Evolutionary conservation across 345 rosid species (phyloP), one percentile per base, ranked within the genome.

Genomic region (Populus tremula): DNA sequence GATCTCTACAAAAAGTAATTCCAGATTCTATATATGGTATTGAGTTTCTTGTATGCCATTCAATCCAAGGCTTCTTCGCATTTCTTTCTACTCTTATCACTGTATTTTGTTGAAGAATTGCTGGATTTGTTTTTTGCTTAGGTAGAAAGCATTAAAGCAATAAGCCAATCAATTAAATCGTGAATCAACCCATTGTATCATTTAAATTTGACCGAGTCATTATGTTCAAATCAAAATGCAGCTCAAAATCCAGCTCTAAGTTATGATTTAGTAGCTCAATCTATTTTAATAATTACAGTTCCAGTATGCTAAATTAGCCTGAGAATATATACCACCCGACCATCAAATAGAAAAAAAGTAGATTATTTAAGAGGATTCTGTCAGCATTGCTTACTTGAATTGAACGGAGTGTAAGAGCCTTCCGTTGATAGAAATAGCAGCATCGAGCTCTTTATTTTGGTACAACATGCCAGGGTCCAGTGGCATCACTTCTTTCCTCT

Each of bases 341-440:
- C 49, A 13, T 45, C 17, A 13, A 45, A 45, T 45, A 45, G 49
- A 45, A 45, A 45, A 13, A 3, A 45, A 13, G 16, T 13, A 3
- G 5, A 11, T 45, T 41, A 41, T 41, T 41, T 10, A 41, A 41
- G 12, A 41, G 13, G 12, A 45, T 10, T 47, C 20, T n/a, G 27
- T 11, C 9, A 21, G 14, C 11, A 13, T 10, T 7, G 65, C 88
- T 78, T 83, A 91, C 94, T 75, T 87, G 87, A 87, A 88, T 47
- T 91, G 92, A 21, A 85, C 54, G 14, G 92, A 76, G 79, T 89
- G 94, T n/a, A 81, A 20, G 18, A 91, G 92, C 67, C 81, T 82
- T 61, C 92, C 94, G 18, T 82, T 71, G 29, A 81, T 71, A 56
- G 92, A 85, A 65, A 89, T 85, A 56, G 33, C 73, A 59, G 88